Evolutionary conservation across 2,329 filamentous ascomycete genomes (phyloP).

Genomic region (Botrytis paeoniae): DNA sequence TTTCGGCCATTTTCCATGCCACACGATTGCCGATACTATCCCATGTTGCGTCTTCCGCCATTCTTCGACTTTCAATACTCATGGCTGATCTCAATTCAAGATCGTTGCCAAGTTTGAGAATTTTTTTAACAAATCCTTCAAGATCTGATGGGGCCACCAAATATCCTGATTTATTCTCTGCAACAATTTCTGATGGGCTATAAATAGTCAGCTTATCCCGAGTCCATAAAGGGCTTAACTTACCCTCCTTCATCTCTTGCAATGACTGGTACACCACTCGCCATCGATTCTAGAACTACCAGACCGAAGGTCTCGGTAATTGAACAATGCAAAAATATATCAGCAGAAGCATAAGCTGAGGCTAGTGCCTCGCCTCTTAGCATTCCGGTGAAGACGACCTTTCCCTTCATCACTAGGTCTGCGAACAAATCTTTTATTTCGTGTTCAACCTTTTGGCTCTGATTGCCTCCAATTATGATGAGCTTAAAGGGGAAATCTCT

Average conservation of each 20-base stretch:
- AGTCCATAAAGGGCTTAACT: background rate
- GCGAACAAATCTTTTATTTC: constrained; percentile 60
- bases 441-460: constrained; percentile 59
- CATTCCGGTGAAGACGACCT: constrained; percentile 66
- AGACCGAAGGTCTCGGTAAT: constrained; percentile 53
- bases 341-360: constrained; percentile 64
- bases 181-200: constrained; percentile 63
- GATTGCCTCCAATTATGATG: constrained; percentile 66
- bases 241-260: constrained; percentile 62
- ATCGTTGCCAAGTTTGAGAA: constrained; percentile 50
- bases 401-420: constrained; percentile 46
- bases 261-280: constrained; percentile 65
- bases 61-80: constrained; percentile 47
- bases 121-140: constrained; percentile 53
- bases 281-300: constrained; percentile 69
- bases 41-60: constrained; percentile 65
- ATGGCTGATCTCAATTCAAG: constrained; percentile 45
- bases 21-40: constrained; percentile 69
- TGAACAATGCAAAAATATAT: constrained; percentile 68
- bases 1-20: constrained; percentile 58
- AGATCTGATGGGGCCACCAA: constrained; percentile 59
- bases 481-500: constrained; percentile 59
- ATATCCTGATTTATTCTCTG: constrained; percentile 57
- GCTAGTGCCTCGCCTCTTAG: constrained; percentile 59
- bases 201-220: background rate